phyloP scores from a whole-genome alignment of 345 rosid genomes.

The Turnera subulata region DNA sequence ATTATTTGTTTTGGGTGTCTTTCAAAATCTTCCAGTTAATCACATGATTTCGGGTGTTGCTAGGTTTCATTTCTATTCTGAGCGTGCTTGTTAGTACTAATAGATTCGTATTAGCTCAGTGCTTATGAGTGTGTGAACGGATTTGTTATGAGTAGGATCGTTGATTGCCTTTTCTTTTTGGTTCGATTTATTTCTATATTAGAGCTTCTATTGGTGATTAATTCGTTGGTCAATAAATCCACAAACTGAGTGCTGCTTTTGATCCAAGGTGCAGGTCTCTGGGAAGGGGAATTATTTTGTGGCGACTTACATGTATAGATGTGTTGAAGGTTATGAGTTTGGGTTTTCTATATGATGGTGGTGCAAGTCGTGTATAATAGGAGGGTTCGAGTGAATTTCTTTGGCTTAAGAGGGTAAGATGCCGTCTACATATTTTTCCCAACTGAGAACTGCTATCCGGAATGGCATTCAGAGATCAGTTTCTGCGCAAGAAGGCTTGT shows the following conservation, averaged over 20 bases:
- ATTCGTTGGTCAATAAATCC: no score
- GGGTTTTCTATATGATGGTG: slow-evolving; percentile 25
- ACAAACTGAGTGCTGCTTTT: neutral
- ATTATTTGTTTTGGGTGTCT: no score
- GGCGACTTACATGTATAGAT: slow-evolving; percentile 15
- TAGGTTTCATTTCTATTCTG: no score
- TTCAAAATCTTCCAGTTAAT: no score
- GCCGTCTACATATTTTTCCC: slow-evolving; percentile 45
- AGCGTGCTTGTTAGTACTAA: no score
- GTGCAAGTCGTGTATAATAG: slow-evolving; percentile 22
- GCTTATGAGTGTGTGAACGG: no score
- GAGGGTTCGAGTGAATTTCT: slow-evolving; percentile 17
- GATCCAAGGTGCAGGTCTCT: slow-evolving; percentile 17
- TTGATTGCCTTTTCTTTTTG: no score
- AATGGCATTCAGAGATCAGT: slow-evolving; percentile 42
- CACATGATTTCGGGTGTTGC: no score
- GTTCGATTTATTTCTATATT: no score
- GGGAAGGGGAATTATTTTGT: slow-evolving; percentile 19
- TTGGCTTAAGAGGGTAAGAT: slow-evolving; percentile 48
- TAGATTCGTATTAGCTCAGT: no score
- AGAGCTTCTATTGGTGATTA: no score
- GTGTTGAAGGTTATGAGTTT: slow-evolving; percentile 46
- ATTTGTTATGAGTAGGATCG: no score
- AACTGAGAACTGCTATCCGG: slow-evolving; percentile 49
- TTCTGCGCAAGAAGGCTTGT: slow-evolving; percentile 31